Base-by-base conservation (phyloP, 2,329 filamentous ascomycete genomes). In the Verticillium zaregamsianum region DNA sequence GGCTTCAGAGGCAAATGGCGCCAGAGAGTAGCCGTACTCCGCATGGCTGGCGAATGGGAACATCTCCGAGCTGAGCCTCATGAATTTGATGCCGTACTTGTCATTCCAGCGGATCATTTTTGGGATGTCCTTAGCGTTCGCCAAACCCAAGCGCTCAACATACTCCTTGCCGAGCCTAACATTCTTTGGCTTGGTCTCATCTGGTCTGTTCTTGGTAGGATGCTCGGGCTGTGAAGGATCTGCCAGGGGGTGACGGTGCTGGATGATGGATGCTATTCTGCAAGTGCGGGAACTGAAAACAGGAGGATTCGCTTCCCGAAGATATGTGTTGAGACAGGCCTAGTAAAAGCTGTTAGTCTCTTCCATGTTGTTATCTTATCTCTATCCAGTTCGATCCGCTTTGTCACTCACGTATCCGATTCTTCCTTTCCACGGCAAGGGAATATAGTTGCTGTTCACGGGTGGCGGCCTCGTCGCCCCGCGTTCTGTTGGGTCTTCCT, bases 51-150 rank as follows among this genome's bases (percentile, higher is more conserved):
- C 94, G 73, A 97, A 97, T 0, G 94, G 94, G 66, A 98, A 98
- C 91, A 97, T 97, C 68, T 97, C 94, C 60, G 92, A 96, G 67
- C 92, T 96, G 23, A 98, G 80, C 1, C 94, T 86, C 85, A 98
- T 86, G 73, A 98, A 97, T 67, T 88, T 93, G 76, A 98, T 98
- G 45, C 90, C 89, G 66, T 94, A 97, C 67, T 87, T 90, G 66
- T 96, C 89, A 70, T 98, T 97, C 94, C 94, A 98, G 1, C 87
- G 84, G 9, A 97, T 70, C 86, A 97, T 92, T 74, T 96, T 96
- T 62, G 84, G 77, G 35, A 97, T 86, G 68, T 98, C 94, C 49
- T 86, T 83, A 1, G 91, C 90, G 73, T 98, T 98, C 17, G 90
- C 86, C 12, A 97, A 74, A 0, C 93, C 92, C 2, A 98, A 74